Base-by-base conservation (phyloP, 1,139 yeast species). In the Lodderomyces metapsilosis region DNA sequence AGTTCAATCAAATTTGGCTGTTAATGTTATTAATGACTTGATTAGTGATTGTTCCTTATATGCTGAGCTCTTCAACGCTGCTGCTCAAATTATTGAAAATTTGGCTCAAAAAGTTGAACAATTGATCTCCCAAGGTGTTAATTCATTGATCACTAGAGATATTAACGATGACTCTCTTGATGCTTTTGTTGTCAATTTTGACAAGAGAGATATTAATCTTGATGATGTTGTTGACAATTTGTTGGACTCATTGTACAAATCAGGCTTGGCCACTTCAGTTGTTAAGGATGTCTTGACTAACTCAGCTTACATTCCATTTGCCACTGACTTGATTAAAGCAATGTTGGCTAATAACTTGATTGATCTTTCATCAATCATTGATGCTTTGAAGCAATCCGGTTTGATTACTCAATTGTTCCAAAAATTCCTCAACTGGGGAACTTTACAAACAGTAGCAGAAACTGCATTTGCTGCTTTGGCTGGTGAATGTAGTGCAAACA, bases 401-500 rank as follows among this genome's bases (percentile, higher is more conserved):
- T 66, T 71, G 50, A 61, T 68, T 39, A 56, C 63, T 22, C 58
- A 61, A 49, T 68, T 71, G 49, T 58, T 71, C 49, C 54, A 58
- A 45, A 61, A 67, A 41, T 57, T 71, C 42, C 59, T 69, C 48
- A 62, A 58, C 43, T 57, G 62, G 34, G 46, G 56, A 38, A 70
- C 74, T 38, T 62, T 69, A 48, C 47, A 59, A 42, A 64, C 70
- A n/a, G 67, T 71, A 39, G 59, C 64, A 30, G 58, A 63, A 38
- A 69, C 68, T 43, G 71, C 75, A 2, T 64, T 70, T 46, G 73
- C 74, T 37, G 76, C 76, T 3, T 65, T 61, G 47, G 59, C 68
- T 17, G 76, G 76, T 34, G 54, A 60, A 43, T 71, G 76, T 59
- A 37, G 40, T 11, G 46, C 36, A 16, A 24, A 45, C 27, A 40